Evolutionary conservation across 129 eudicot genomes (phyloP).

Genomic region (Helianthus tuberosus): DNA sequence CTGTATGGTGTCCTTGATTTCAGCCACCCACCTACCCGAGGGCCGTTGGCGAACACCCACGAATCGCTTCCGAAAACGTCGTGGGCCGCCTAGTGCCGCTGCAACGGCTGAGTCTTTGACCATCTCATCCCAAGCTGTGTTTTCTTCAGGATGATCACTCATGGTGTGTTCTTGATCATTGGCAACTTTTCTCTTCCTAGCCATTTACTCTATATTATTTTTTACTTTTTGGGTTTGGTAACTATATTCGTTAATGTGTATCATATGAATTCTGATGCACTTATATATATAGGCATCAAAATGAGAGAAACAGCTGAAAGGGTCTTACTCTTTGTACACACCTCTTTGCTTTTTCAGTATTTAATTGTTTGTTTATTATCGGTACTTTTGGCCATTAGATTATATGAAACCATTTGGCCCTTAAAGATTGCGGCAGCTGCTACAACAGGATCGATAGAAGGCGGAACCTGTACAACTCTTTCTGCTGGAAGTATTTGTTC

Average conservation of each 20-base stretch:
- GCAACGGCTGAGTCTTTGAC: slow-evolving; percentile 54
- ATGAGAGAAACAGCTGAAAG: slow-evolving; percentile 47
- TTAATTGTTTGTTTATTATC: slow-evolving; percentile 14
- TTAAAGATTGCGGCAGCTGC: slow-evolving; percentile 58
- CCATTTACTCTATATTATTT: slow-evolving; percentile 33
- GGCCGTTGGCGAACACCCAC: no score
- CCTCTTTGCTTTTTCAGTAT: slow-evolving; percentile 36
- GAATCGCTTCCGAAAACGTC: slow-evolving; percentile 48
- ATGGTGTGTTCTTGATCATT: slow-evolving; percentile 34
- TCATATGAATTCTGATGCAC: slow-evolving; percentile 25
- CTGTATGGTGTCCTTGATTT: no score
- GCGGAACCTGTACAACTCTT: slow-evolving; percentile 49
- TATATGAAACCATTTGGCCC: slow-evolving; percentile 53
- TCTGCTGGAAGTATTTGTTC: slow-evolving; percentile 74
- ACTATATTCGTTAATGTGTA: slow-evolving; percentile 18
- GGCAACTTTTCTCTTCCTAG: slow-evolving; percentile 64
- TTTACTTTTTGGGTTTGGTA: slow-evolving; percentile 14
- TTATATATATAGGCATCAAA: slow-evolving; percentile 33
- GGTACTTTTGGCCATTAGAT: slow-evolving; percentile 21
- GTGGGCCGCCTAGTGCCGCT: slow-evolving; percentile 54
- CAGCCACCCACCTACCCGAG: no score
- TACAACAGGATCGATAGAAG: slow-evolving; percentile 52
- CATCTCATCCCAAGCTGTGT: slow-evolving; percentile 52
- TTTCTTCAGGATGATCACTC: slow-evolving; percentile 38
- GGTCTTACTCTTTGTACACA: slow-evolving; percentile 49